Evolutionary conservation across 2,329 filamentous ascomycete species (phyloP).

Genomic region (Coleophoma eucalyptorum): DNA sequence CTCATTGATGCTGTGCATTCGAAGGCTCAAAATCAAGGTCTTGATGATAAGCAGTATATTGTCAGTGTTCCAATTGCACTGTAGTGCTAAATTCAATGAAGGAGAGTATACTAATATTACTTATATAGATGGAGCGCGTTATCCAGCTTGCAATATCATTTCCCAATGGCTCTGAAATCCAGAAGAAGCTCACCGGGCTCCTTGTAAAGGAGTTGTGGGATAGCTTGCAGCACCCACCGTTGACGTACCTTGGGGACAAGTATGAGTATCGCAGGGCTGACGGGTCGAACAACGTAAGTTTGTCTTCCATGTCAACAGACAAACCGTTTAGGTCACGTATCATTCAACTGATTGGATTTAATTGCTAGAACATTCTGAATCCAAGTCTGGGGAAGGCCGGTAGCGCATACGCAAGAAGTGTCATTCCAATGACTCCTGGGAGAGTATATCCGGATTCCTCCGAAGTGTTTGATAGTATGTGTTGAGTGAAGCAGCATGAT

Average conservation of each 20-base stretch:
- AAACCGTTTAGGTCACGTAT: not conserved
- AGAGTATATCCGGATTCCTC: slow-evolving; percentile 50
- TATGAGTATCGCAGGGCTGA: slow-evolving; percentile 60
- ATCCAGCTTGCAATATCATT: slow-evolving; percentile 58
- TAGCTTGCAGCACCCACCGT: slow-evolving; percentile 65
- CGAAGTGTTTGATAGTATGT: slow-evolving; percentile 49
- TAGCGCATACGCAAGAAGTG: slow-evolving; percentile 49
- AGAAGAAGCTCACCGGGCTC: slow-evolving; percentile 58
- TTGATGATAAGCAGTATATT: no score
- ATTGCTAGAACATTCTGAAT: slow-evolving; percentile 48
- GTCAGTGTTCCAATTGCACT: no score
- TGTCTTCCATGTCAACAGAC: not conserved
- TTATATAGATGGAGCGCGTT: slow-evolving; percentile 34
- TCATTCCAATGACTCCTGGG: not conserved
- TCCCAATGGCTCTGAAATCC: slow-evolving; percentile 56
- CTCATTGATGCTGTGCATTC: no score
- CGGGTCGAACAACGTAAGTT: slow-evolving; percentile 53
- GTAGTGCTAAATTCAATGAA: no score
- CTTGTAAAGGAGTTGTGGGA: slow-evolving; percentile 68
- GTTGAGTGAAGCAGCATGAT: not conserved
- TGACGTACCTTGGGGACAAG: slow-evolving; percentile 58
- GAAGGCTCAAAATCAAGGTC: no score
- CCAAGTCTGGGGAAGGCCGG: slow-evolving; percentile 64
- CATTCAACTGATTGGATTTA: not conserved
- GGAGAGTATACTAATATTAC: no score